Evolutionary conservation across 805 yeast species (phyloP), one percentile per base, ranked within the genome.

Genomic region (Isabelozyma pseudorhagii): DNA sequence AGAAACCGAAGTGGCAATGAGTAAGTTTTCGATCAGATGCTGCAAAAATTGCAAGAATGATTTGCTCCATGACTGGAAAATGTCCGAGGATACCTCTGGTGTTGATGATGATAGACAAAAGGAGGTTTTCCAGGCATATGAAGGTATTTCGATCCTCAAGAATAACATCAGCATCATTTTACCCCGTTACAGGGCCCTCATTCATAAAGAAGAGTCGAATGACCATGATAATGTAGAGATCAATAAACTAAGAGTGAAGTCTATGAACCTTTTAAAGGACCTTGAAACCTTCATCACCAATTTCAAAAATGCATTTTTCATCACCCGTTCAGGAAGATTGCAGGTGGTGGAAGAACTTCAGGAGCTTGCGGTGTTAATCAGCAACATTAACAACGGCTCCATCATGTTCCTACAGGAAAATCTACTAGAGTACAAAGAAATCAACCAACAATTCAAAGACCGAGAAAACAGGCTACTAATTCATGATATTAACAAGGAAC

Each of bases 11-110:
- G 57, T 48, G 2, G 65, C 67, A 25, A 41, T 8, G 8, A n/a
- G 40, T n/a, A 38, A 38, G 17, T 42, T 42, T 31, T 47, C 57
- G 5, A 57, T 69, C 3, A 64, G 97, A 39, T 66, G 90, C 34
- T 93, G 98, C 67, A 67, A 77, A 3, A 69, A 74, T 29, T 93
- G 99, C 69, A 84, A 87, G 47, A 71, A 81, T 52, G 67, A 71
- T 4, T 67, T 92, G 27, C 82, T 88, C 50, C 73, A 77, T 38
- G 82, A 78, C 44, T 75, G 82, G 56, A 80, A 62, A 43, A 42
- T 51, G 6, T 42, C 38, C n/a, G 45, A 48, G 9, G 42, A 28
- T n/a, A 40, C 42, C 42, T 14, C 21, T 13, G 39, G 18, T 17
- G 40, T 29, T 15, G 31, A 29, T 10, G 46, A 45, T 38, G 40